Evolutionary conservation across 2,329 filamentous ascomycete genomes (phyloP), one percentile per base, ranked within the genome.

Genomic region (Claviceps lovelessii): DNA sequence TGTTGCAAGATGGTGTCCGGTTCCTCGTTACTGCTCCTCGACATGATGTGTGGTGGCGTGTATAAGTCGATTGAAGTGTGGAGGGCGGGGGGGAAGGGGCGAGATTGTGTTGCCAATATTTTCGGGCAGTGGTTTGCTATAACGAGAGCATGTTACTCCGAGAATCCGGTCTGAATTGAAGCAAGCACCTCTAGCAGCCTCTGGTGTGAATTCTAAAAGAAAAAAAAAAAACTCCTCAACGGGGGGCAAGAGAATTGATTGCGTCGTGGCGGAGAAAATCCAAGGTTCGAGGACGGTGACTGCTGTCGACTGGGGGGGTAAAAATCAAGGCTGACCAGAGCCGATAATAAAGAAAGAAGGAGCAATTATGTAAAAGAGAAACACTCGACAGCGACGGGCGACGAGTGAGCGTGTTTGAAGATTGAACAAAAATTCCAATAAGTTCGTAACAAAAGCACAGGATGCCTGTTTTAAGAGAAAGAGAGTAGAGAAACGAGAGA

Each of bases 1-100:
- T 62, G 54, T 53, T 62, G 61, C 55, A 69, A 61, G 33, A 67
- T 62, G 42, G 63, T 61, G 44, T 65, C 60, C 46, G 64, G 64
- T 56, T 68, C 68, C 47, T 69, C 63, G 7, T 60, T 60, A 28
- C 66, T 61, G 35, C 60, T 63, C 44, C 63, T 66, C 59, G 67
- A 61, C 69, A 71, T 71, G 53, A 51, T 53, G 44, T n/a, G 37
- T n/a, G 19, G 15, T 44, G n/a, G 44, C 6, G 8, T 50, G 13
- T 33, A 19, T 19, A 9, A 33, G 37, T 52, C 13, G 54, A 49
- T 42, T 10, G 11, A 19, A 17, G 33, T 8, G 11, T 11, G 15
- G 31, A 28, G 45, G n/a, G 28, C 13, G 19, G 3, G 37, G 33
- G 31, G 41, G 51, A 53, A 46, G 48, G 39, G n/a, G 45, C n/a